Base-by-base conservation (phyloP, 2,329 filamentous ascomycete species). In the Camillea tinctor region DNA sequence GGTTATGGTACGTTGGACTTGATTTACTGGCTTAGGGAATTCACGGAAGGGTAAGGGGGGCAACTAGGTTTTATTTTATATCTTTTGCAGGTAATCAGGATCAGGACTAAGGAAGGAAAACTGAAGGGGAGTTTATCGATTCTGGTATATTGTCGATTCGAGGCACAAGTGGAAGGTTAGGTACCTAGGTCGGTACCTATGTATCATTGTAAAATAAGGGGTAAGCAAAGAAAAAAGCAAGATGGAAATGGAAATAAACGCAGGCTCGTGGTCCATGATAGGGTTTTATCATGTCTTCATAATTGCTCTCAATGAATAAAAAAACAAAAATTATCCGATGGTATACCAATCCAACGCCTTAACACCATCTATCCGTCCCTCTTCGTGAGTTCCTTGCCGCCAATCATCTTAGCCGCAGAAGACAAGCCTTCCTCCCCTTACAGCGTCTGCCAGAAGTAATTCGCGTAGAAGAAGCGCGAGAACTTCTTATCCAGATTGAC, bases 401-500 rank as follows among this genome's bases (percentile, higher is more conserved):
- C 44, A 19, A 20, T 54, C 49, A 15, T 20, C 48, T 51, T n/a
- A n/a, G n/a, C n/a, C n/a, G n/a, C n/a, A n/a, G n/a, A n/a, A n/a
- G n/a, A n/a, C n/a, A n/a, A n/a, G n/a, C 50, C 50, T 17, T 26
- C n/a, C 50, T 68, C 61, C 30, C 19, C 23, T 75, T 80, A 96
- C 74, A 97, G 81, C 26, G 88, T 94, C 70, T 92, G 84, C 95
- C 95, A 99, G 72, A 98, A 96, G 74, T 96, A 96, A 70, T 97
- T 96, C 21, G 93, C 92, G 71, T 97, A 97, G 72, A 96, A 97
- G 74, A 90, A 94, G 63, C 88, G 84, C 60, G 91, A 94, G 74
- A 97, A 93, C 78, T 95, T 96, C 69, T 90, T 88, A 70, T 98
- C 93, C 74, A 99, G 88, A 71, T 96, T 96, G 62, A 99, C 89